Base-by-base conservation (phyloP, 202 grass and related monocot genomes). In the Eragrostis tef region DNA sequence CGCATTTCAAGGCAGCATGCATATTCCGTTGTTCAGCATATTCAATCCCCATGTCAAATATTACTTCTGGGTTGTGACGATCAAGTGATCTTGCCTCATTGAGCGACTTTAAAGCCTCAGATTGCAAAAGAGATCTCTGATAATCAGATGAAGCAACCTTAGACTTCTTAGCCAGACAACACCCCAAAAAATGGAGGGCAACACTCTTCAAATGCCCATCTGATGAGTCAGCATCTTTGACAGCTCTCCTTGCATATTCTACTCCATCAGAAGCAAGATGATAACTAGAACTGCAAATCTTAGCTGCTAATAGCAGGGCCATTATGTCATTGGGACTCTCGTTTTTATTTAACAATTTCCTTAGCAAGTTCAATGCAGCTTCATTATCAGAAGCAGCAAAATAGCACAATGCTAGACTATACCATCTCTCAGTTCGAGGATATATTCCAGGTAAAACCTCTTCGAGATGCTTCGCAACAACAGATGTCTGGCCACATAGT, bases 11-110 rank as follows among this genome's bases (percentile, higher is more conserved):
- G 61, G 96, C 92, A 89, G 80, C 80, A 78, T 87, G 87, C 60
- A 91, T 93, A 77, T 98, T 98, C 73, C 87, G 69, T 67, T 95
- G 92, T 83, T 93, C 88, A 77, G 96, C 96, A 73, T 98, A 95
- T 74, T 91, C 92, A 51, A 95, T 71, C 6, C 80, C 87, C 76
- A 98, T 68, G 36, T 98, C 92, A 83, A 91, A 98, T 86, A 93
- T 84, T 66, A 88, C 77, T 67, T 95, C 92, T 71, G 88, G 85
- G 15, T 93, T 92, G 69, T 71, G 70, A 45, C 70, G 64, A 14
- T 99, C 89, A 59, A 96, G 81, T 29, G 60, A 81, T 56, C 86
- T 26, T 52, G 90, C 90, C 71, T 92, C 93, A 76, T 68, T 83
- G 24, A 99, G 66, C 50, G 93, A 93, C 68, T 88, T 95, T 67